Base-by-base conservation (phyloP, 495 filamentous ascomycete species). In the Pseudotulostoma volvatum region DNA sequence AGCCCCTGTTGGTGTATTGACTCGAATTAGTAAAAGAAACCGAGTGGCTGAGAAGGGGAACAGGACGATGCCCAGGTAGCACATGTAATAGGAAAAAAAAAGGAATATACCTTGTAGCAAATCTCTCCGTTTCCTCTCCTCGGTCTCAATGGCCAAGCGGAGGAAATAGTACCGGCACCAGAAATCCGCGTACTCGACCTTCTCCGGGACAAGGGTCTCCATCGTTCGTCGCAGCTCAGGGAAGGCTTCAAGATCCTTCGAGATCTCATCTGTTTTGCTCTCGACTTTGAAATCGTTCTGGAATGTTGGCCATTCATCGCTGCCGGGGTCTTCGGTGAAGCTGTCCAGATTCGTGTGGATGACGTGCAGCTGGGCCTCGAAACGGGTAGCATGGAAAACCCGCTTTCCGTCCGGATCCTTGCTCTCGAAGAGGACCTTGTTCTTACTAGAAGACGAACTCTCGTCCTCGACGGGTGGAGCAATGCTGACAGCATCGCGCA, bases 151-250 rank as follows among this genome's bases (percentile, higher is more conserved):
- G 16, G 92, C 84, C 45, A 92, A 78, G 47, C 92, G 67, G 43
- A 96, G 63, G 66, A 95, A 99, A 48, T 95, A 96, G 55, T 99
- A 99, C 28, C 90, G 70, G 46, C 70, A 78, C 92, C 92, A 99
- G 56, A 96, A 99, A 33, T 78, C 73, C 9, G 61, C 71, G 54
- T 99, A 99, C 20, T 85, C 70, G 9, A 94, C 84, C 45, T 70
- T 70, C 59, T 86, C 86, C 13, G 90, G 92, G 15, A 96, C 92
- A 37, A 93, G 67, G 63, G 81, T 87, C 70, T 94, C 92, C 90
- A 95, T 96, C 3, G 87, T 85, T 31, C 71, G 57, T 42, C 90
- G 70, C 43, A 99, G 65, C 59, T 96, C 90, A 16, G 79, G 76
- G 48, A 93, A 93, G 45, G 80, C 84, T 41, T 87, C 79, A 40